These are phyloP conservation scores for Gigaspora rosea DNA, from an alignment of 192 early-diverging fungal species.

Conservation along the genomic window DNA sequence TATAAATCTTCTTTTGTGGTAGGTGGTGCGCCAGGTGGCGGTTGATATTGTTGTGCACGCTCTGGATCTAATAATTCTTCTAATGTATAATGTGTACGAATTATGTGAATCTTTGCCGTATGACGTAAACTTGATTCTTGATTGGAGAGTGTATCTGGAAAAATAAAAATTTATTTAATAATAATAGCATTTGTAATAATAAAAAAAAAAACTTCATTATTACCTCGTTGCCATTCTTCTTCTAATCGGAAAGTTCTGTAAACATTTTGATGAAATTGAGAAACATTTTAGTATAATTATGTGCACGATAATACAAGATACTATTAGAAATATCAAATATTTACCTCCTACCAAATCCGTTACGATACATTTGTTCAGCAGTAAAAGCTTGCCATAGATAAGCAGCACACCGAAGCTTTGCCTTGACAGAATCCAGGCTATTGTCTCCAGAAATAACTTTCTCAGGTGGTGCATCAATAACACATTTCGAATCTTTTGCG, in stretches of 20 bases:
- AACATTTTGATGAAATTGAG: background rate
- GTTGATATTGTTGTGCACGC: slow-evolving; percentile 60
- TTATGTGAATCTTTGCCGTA: slow-evolving; percentile 58
- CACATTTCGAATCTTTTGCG: slow-evolving; percentile 56
- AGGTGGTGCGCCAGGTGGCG: slow-evolving; percentile 41
- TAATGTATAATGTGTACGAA: slow-evolving; percentile 49
- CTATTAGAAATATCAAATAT: background rate
- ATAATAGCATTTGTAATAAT: background rate
- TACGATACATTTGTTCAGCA: slow-evolving; percentile 68
- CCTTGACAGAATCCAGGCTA: slow-evolving; percentile 50
- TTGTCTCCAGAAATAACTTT: slow-evolving; percentile 45
- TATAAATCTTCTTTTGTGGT: slow-evolving; percentile 47
- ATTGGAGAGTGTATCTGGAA: slow-evolving; percentile 52
- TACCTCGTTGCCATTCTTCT: slow-evolving; percentile 47
- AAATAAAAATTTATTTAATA: background rate
- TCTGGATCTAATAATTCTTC: slow-evolving; percentile 60
- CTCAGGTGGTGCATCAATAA: slow-evolving; percentile 63
- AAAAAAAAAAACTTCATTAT: background rate
- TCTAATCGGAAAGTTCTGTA: slow-evolving; percentile 64
- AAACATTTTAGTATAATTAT: background rate
- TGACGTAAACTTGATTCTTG: slow-evolving; percentile 47
- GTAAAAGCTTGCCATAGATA: slow-evolving; percentile 78
- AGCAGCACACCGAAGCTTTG: slow-evolving; percentile 60
- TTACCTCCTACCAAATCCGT: slow-evolving; percentile 60
- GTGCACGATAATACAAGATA: background rate